Conservation (phyloP, 176 grass and related monocot species). For the Leersia perrieri region DNA sequence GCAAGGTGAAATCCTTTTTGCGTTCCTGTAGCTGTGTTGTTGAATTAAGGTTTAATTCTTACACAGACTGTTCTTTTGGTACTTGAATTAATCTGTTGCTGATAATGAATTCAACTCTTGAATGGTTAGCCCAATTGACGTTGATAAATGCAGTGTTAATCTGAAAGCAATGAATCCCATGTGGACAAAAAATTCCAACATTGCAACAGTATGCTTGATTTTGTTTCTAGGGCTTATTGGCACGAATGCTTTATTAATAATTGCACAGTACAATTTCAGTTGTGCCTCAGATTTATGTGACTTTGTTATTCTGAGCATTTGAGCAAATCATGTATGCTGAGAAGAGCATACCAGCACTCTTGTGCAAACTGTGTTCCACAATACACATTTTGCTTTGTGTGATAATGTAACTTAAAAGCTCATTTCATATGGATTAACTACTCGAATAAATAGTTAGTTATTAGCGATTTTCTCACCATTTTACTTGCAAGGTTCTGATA, state of each 20-base stretch:
- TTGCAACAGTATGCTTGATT: background rate
- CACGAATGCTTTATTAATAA: background rate
- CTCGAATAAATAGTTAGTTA: background rate
- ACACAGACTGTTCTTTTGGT: constrained; percentile 31
- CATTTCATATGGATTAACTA: background rate
- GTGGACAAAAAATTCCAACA: background rate
- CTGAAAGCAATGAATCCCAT: background rate
- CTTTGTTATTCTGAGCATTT: background rate
- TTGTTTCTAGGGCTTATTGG: background rate
- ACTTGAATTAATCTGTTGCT: constrained; percentile 24
- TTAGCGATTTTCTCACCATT: background rate
- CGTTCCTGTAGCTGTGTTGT: constrained; percentile 16
- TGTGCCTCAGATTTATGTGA: background rate
- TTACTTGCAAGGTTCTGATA: background rate
- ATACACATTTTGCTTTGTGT: background rate
- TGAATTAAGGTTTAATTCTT: constrained; percentile 32
- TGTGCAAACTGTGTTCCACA: background rate
- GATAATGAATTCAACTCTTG: constrained; percentile 5
- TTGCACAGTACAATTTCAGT: background rate
- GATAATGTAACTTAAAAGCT: background rate
- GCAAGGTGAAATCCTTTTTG: constrained; percentile 41
- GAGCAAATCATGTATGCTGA: background rate
- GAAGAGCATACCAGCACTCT: background rate
- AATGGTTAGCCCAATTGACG: background rate
- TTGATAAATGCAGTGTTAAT: background rate